Evolutionary conservation across 352 stramenopile genomes (phyloP).

Genomic region (Globisporangium cederbergense): DNA sequence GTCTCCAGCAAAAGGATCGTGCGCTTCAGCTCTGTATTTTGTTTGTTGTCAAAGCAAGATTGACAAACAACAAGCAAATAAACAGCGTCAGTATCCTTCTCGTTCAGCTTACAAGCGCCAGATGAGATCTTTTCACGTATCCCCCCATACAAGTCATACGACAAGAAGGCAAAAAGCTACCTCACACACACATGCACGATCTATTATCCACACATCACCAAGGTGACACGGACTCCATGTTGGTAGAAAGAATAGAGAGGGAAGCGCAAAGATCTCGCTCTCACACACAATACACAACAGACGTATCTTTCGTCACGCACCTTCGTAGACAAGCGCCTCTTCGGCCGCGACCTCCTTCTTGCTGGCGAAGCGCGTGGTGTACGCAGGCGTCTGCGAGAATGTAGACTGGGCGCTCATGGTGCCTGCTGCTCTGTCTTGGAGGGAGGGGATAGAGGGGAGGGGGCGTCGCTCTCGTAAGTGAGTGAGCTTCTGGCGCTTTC

Average conservation of each 20-base stretch:
- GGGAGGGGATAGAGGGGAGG: background rate
- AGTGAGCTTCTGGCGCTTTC: background rate
- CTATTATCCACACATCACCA: background rate
- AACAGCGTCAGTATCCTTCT: constrained; percentile 1
- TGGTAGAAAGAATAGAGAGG: background rate
- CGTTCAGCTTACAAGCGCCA: background rate
- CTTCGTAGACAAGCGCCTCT: constrained; percentile 67
- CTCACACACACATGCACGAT: background rate
- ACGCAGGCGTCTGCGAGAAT: constrained; percentile 73
- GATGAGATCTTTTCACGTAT: background rate
- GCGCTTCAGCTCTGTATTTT: constrained; percentile 62
- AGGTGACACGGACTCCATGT: background rate
- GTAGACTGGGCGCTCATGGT: constrained; percentile 70
- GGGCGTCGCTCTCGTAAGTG: background rate
- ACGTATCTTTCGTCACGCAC: constrained; percentile 19
- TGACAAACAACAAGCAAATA: background rate
- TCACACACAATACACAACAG: background rate
- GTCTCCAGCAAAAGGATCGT: constrained; percentile 67
- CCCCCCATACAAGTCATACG: too few species aligned
- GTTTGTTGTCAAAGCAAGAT: constrained; percentile 3
- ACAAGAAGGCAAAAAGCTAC: too few species aligned
- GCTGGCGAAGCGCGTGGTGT: constrained; percentile 32
- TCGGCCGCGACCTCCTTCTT: constrained; percentile 49
- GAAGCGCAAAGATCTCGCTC: constrained; percentile 6
- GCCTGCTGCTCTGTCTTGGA: background rate